Conservation (phyloP, 176 grass and related monocot genomes). For the Ensete glaucum region DNA sequence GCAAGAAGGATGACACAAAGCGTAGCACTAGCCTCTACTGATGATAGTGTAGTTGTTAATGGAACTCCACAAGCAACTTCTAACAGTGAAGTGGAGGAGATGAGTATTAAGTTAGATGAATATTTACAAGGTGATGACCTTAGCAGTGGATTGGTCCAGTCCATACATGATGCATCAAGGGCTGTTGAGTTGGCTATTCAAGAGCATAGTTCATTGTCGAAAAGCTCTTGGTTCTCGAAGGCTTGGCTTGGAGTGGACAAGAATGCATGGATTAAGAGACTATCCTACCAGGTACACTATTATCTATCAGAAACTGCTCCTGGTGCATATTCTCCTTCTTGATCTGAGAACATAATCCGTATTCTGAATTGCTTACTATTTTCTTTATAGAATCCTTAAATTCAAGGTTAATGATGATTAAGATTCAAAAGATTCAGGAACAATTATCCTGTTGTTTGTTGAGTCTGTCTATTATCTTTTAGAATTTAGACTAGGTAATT, state of each 20-base stretch:
- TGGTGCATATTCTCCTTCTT: neutral
- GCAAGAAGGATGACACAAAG: constrained; percentile 27
- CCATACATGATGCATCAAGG: constrained; percentile 90
- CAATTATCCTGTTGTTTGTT: no score
- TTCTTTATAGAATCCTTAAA: no score
- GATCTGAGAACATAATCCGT: neutral
- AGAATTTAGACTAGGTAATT: no score
- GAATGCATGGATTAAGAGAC: constrained; percentile 80
- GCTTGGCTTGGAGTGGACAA: constrained; percentile 78
- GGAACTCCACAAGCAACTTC: constrained; percentile 49
- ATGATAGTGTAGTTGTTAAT: constrained; percentile 61
- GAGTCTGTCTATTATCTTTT: no score
- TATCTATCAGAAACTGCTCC: constrained; percentile 2
- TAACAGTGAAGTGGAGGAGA: constrained; percentile 47
- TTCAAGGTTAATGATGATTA: no score
- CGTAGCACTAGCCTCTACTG: constrained; percentile 45
- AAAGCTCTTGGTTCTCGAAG: constrained; percentile 64
- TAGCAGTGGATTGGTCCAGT: constrained; percentile 62
- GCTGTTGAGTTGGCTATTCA: constrained; percentile 78
- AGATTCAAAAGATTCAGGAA: no score
- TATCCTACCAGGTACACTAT: constrained; percentile 70
- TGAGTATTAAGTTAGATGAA: constrained; percentile 68
- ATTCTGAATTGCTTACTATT: no score
- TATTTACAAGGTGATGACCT: constrained; percentile 60
- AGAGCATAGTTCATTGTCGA: constrained; percentile 42